phyloP scores from a whole-genome alignment of 257 asterid genomes.

The Linderniella brevidens region DNA sequence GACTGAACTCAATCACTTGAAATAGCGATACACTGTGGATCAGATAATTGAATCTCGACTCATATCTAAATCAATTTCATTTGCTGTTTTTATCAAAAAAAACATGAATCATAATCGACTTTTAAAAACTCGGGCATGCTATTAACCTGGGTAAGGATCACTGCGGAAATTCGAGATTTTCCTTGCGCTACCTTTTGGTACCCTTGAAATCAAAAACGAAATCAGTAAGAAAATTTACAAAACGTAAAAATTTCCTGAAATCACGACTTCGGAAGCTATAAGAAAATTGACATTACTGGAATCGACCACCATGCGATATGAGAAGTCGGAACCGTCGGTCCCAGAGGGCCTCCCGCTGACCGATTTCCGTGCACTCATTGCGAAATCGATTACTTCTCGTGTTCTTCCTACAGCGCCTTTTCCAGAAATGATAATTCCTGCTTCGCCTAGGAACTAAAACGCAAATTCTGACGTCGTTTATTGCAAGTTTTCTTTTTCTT shows the following conservation, averaged over 20 bases:
- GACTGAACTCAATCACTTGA: neutral
- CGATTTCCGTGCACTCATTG: conserved; percentile 39
- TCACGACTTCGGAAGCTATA: neutral
- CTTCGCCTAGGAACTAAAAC: neutral
- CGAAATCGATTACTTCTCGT: neutral
- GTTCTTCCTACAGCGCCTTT: too few relatives aligned
- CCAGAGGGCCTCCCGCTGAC: conserved; percentile 75
- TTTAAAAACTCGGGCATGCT: too few relatives aligned
- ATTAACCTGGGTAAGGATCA: conserved; percentile 52
- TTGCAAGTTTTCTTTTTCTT: too few relatives aligned
- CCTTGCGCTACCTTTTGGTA: conserved; percentile 58
- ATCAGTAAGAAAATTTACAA: neutral
- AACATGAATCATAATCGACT: too few relatives aligned
- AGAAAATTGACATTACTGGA: conserved; percentile 31
- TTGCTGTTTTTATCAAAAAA: too few relatives aligned
- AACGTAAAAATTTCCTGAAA: neutral
- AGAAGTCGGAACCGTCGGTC: conserved; percentile 86
- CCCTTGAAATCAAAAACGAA: conserved; percentile 16
- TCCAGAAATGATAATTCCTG: too few relatives aligned
- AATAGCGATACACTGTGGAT: neutral
- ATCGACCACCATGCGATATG: conserved; percentile 93
- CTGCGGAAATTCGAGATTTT: conserved; percentile 42
- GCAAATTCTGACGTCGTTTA: too few relatives aligned
- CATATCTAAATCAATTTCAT: too few relatives aligned
- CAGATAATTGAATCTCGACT: too few relatives aligned